Evolutionary conservation across 345 rosid genomes (phyloP).

Genomic region (Populus alba): DNA sequence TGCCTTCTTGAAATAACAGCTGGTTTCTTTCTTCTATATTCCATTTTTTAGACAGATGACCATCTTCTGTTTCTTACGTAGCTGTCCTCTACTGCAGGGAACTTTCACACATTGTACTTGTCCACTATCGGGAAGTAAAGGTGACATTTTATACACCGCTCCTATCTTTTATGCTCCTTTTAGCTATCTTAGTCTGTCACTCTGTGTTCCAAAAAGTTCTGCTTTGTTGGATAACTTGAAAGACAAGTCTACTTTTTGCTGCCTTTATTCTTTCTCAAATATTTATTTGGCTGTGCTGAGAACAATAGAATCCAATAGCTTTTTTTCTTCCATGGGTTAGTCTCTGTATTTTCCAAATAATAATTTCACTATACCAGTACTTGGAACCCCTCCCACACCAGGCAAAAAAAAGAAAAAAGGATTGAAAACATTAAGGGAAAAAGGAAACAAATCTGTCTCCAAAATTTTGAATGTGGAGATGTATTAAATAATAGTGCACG

Average conservation of each 20-base stretch:
- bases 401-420: not conserved
- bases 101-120: conserved; percentile 78
- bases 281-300: not conserved
- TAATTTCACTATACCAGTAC: not conserved
- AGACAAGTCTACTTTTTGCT: not conserved
- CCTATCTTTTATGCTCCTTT: not conserved
- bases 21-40: conserved; percentile 2
- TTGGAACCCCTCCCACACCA: not conserved
- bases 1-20: conserved; percentile 10
- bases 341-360: not conserved
- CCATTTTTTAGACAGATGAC: not conserved
- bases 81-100: conserved; percentile 54
- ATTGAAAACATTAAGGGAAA: not conserved
- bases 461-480: not conserved
- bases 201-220: not conserved
- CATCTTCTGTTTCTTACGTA: conserved; percentile 18
- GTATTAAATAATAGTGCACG: not conserved
- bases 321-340: not conserved
- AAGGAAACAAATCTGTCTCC: not conserved
- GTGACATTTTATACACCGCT: conserved; percentile 28
- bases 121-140: conserved; percentile 90
- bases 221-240: not conserved
- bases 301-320: not conserved
- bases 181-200: not conserved
- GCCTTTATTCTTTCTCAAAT: not conserved